A percentile compares a stretch with the other conserved stretches of the same genome.
phyloP scores from a whole-genome alignment of 139 green algal genomes.

The Coelastrella sp. region DNA sequence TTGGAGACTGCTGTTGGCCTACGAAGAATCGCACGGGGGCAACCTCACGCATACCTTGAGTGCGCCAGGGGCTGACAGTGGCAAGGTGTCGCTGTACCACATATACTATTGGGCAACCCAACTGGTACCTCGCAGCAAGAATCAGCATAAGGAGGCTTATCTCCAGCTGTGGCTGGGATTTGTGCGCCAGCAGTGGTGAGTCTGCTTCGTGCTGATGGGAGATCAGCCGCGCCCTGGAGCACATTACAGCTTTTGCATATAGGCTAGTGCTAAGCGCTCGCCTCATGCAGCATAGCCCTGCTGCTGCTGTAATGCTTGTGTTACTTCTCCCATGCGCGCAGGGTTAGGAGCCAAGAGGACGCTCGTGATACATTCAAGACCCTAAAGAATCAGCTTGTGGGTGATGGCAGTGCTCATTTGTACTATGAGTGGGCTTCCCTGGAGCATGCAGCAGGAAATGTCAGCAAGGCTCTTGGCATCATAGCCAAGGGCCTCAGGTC shows the following conservation, averaged over 20 bases:
- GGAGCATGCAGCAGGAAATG: constrained; percentile 73
- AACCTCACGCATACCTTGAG: constrained; percentile 10
- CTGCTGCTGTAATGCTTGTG: background rate
- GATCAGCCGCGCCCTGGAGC: background rate
- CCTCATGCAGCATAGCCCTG: background rate
- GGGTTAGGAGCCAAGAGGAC: constrained; percentile 70
- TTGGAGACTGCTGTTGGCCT: constrained; percentile 70
- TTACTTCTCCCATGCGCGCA: background rate
- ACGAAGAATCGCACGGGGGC: constrained; percentile 58
- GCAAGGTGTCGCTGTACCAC: constrained; percentile 64
- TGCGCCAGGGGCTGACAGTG: background rate
- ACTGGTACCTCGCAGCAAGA: constrained; percentile 73
- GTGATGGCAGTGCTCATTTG: constrained; percentile 63
- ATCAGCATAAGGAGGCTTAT: constrained; percentile 72
- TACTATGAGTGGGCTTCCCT: constrained; percentile 87
- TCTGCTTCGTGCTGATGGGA: background rate
- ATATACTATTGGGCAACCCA: constrained; percentile 83
- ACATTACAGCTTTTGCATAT: background rate
- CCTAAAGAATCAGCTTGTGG: constrained; percentile 84
- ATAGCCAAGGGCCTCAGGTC: constrained; percentile 75
- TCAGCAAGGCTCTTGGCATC: constrained; percentile 67
- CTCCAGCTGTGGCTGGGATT: constrained; percentile 85
- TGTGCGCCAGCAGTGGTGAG: constrained; percentile 82
- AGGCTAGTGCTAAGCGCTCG: too few relatives aligned
- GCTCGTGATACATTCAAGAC: constrained; percentile 90